Conservation (phyloP, 1,284 basidiomycete genomes). For the Tilletia indica region DNA sequence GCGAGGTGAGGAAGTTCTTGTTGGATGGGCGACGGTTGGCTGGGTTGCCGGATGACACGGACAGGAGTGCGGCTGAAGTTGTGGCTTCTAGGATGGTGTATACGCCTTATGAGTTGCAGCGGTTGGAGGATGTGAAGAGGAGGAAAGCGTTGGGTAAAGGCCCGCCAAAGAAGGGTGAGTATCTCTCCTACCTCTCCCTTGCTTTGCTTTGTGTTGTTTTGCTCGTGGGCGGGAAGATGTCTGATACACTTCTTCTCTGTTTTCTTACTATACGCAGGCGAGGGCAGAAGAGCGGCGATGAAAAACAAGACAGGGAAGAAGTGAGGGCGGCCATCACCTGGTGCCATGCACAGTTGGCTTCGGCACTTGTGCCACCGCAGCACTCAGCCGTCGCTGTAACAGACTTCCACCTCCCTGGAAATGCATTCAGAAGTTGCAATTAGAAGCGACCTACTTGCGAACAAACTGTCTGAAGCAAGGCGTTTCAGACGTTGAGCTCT, state of each 20-base stretch:
- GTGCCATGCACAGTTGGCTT: no score
- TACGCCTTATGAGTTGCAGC: constrained; percentile 37
- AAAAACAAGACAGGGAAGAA: constrained; percentile 47
- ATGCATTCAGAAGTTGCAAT: no score
- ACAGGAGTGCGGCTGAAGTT: not conserved
- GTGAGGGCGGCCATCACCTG: not conserved
- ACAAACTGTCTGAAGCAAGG: no score
- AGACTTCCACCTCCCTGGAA: no score
- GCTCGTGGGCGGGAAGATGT: not conserved
- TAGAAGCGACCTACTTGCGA: no score
- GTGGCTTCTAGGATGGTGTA: constrained; percentile 28
- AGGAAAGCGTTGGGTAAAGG: constrained; percentile 52
- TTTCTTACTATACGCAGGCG: constrained; percentile 30
- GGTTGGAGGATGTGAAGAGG: constrained; percentile 44
- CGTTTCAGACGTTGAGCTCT: no score
- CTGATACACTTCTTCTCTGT: not conserved
- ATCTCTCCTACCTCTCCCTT: not conserved
- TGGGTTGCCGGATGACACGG: not conserved
- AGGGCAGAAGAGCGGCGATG: constrained; percentile 52
- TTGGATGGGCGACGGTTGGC: constrained; percentile 15
- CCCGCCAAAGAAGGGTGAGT: constrained; percentile 55
- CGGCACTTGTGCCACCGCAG: no score
- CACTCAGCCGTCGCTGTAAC: no score
- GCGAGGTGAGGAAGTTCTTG: constrained; percentile 28
- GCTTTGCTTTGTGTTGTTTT: not conserved